These are phyloP conservation scores for Lactuca saligna DNA, from an alignment of 129 eudicot species.

Conservation along the genomic window DNA sequence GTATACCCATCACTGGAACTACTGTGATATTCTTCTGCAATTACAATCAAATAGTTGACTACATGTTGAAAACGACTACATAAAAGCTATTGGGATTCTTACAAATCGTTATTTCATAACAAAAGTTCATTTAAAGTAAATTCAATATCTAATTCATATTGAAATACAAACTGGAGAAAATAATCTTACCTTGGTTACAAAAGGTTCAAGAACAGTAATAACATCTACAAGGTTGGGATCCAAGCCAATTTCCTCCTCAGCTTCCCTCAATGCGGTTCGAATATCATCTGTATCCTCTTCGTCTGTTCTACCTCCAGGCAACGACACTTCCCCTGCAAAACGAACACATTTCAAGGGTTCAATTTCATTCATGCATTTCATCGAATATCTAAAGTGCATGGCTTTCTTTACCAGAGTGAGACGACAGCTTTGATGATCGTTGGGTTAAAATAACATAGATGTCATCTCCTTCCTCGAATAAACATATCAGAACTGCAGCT, in stretches of 20 bases:
- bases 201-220: neutral
- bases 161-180: neutral
- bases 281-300: neutral
- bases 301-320: neutral
- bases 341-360: no score
- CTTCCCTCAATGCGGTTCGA: neutral
- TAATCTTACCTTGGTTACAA: neutral
- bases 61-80: neutral
- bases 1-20: constrained; percentile 65
- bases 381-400: neutral
- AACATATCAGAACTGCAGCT: neutral
- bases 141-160: no score
- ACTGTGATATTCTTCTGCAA: constrained; percentile 43
- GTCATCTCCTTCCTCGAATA: neutral
- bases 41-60: neutral
- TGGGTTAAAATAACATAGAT: neutral
- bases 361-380: neutral
- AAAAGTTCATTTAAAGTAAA: no score
- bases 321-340: neutral
- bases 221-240: neutral
- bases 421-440: neutral
- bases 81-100: constrained; percentile 17
- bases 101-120: no score
- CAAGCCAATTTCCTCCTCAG: neutral
- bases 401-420: neutral